phyloP scores from a whole-genome alignment of 225 moss, liverwort and hornwort genomes.

The Polytrichum commune region DNA sequence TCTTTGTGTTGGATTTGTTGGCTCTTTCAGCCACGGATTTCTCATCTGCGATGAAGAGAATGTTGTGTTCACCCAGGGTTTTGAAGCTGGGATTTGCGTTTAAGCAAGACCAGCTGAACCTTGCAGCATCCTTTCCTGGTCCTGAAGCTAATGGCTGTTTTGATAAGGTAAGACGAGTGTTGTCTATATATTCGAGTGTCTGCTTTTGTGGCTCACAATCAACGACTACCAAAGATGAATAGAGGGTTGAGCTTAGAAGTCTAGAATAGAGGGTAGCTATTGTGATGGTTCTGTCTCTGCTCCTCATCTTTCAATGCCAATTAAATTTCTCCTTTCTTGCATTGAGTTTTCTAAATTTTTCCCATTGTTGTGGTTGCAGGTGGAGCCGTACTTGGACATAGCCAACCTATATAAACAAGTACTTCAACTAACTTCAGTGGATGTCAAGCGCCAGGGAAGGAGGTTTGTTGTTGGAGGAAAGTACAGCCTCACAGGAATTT shows the following conservation, averaged over 20 bases:
- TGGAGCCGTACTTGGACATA: slow-evolving; percentile 65
- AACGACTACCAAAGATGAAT: too few species aligned
- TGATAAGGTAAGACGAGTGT: slow-evolving; percentile 37
- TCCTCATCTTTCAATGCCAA: too few species aligned
- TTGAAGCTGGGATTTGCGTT: slow-evolving; percentile 68
- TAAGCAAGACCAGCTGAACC: slow-evolving; percentile 46
- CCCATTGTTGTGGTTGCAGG: slow-evolving; percentile 20
- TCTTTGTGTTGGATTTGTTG: slow-evolving; percentile 55
- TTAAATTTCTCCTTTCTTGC: neutral
- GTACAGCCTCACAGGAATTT: slow-evolving; percentile 40
- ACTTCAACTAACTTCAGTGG: slow-evolving; percentile 9
- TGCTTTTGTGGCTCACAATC: too few species aligned
- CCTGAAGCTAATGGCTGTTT: slow-evolving; percentile 54
- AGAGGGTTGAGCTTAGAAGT: too few species aligned
- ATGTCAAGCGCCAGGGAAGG: slow-evolving; percentile 29
- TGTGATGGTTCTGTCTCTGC: too few species aligned
- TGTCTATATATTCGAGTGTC: too few species aligned
- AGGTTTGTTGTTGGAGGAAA: slow-evolving; percentile 24
- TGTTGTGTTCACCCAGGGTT: slow-evolving; percentile 32
- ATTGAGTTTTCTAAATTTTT: neutral
- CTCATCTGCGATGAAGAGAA: slow-evolving; percentile 32
- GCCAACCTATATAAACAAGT: slow-evolving; percentile 33
- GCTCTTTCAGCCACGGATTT: slow-evolving; percentile 31
- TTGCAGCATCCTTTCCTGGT: slow-evolving; percentile 52
- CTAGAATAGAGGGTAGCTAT: too few species aligned